These are phyloP conservation scores for Elongisporangium anandrum DNA, from an alignment of 352 stramenopile species.

Conservation along the genomic window DNA sequence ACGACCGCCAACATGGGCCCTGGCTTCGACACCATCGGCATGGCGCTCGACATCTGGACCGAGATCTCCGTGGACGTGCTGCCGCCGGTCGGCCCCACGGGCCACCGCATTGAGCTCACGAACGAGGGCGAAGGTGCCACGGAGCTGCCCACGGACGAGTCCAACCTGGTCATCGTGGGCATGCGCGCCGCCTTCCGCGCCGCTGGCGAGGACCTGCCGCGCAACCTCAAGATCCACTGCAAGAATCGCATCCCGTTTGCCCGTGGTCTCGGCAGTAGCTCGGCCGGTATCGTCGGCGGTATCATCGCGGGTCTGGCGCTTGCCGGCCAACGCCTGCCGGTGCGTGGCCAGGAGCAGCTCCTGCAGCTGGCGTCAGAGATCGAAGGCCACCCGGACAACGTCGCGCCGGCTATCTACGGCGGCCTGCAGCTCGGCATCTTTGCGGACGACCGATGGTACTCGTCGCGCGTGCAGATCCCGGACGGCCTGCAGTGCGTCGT, in stretches of 20 bases:
- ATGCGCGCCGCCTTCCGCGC: conserved; percentile 95
- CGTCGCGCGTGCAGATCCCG: conserved; percentile 94
- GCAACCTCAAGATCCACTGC: conserved; percentile 94
- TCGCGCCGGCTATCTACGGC: conserved; percentile 98
- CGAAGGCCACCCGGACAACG: conserved; percentile 99
- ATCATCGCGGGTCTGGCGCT: conserved; percentile 98
- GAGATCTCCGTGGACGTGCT: conserved; percentile 95
- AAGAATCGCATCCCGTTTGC: conserved; percentile 98
- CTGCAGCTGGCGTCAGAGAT: conserved; percentile 97
- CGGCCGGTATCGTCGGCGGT: conserved; percentile 97
- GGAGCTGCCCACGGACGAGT: conserved; percentile 88
- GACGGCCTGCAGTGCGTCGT: conserved; percentile 97
- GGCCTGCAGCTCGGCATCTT: conserved; percentile 95
- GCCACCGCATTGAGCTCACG: conserved; percentile 92
- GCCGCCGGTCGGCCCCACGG: conserved; percentile 15
- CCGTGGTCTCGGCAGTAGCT: conserved; percentile 95
- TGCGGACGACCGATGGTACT: conserved; percentile 96
- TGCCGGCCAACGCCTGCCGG: conserved; percentile 90
- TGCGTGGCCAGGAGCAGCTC: conserved; percentile 91
- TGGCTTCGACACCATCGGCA: conserved; percentile 97
- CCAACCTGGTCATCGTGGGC: conserved; percentile 93
- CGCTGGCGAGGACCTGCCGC: conserved; percentile 92
- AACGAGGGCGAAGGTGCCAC: conserved; percentile 95
- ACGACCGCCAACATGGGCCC: conserved; percentile 98
- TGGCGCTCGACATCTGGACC: conserved; percentile 99